phyloP scores from a whole-genome alignment of 164 flowering plant genomes.

The Stephania japonica region DNA sequence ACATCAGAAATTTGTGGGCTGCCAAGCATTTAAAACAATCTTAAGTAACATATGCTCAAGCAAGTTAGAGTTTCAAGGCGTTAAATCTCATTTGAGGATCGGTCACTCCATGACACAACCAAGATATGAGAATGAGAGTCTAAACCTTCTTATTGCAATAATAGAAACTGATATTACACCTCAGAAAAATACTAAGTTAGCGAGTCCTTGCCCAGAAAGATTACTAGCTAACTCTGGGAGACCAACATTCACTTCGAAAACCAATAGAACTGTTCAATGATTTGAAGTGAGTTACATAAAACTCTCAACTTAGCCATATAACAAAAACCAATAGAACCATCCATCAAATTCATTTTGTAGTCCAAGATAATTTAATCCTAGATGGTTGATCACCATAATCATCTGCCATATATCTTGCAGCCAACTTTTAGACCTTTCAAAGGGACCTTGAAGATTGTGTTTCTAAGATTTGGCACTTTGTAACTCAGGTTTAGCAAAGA shows the following conservation, averaged over 20 bases:
- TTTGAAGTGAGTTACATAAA: neutral
- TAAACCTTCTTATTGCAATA: neutral
- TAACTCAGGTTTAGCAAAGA: neutral
- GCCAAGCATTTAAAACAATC: too few relatives aligned
- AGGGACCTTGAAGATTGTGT: neutral
- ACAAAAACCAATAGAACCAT: neutral
- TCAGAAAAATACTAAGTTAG: neutral
- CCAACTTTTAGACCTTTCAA: neutral
- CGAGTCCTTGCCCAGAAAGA: neutral
- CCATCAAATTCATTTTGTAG: neutral
- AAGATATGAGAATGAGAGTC: neutral
- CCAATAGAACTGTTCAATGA: neutral
- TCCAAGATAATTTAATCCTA: neutral
- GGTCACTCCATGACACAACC: neutral
- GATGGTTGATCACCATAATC: neutral
- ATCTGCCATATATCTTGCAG: neutral
- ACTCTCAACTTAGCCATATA: neutral
- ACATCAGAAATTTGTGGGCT: neutral
- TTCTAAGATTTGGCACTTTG: neutral
- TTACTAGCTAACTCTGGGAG: neutral
- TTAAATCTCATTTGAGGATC: neutral
- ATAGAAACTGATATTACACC: neutral
- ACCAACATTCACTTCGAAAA: too few relatives aligned
- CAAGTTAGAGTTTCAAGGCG: neutral
- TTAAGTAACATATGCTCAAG: too few relatives aligned